Evolutionary conservation across 768 basidiomycete species (phyloP).

Genomic region (Kwoniella sp.): DNA sequence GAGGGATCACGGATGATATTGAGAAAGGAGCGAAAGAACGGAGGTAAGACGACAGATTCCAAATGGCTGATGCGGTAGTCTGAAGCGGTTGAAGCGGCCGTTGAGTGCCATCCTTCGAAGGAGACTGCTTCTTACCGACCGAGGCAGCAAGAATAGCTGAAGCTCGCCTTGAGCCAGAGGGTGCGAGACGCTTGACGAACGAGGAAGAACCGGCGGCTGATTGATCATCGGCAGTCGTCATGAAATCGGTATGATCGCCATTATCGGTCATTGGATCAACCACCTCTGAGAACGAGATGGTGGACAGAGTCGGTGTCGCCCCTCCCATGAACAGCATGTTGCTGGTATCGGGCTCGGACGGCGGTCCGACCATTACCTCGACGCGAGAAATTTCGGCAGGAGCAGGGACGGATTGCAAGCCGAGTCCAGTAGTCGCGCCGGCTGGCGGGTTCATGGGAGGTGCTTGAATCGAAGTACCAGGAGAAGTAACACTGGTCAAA

Average conservation of each 20-base stretch:
- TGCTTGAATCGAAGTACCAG: background rate
- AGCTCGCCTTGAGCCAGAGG: constrained; percentile 2
- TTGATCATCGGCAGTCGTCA: constrained; percentile 40
- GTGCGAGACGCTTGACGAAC: constrained; percentile 19
- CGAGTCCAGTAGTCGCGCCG: constrained; percentile 17
- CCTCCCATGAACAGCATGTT: constrained; percentile 27
- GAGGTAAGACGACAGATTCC: constrained; percentile 42
- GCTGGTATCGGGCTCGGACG: constrained; percentile 2
- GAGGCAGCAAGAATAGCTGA: constrained; percentile 5
- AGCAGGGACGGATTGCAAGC: constrained; percentile 34
- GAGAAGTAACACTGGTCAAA: constrained; percentile 33
- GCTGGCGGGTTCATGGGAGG: background rate
- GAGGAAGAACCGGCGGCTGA: constrained; percentile 27
- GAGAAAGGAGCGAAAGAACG: constrained; percentile 44
- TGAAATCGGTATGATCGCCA: constrained; percentile 34
- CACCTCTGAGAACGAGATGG: constrained; percentile 46
- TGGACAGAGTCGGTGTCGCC: constrained; percentile 47
- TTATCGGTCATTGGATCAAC: constrained; percentile 36
- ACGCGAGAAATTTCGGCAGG: constrained; percentile 36
- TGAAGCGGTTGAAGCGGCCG: constrained; percentile 26
- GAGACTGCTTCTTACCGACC: constrained; percentile 4
- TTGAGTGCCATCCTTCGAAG: background rate
- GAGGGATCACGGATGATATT: constrained; percentile 29
- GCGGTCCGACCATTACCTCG: constrained; percentile 29
- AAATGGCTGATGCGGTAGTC: constrained; percentile 34